These are phyloP conservation scores for Stenogyne calaminthoides DNA, from an alignment of 305 asterid species.

Conservation along the genomic window DNA sequence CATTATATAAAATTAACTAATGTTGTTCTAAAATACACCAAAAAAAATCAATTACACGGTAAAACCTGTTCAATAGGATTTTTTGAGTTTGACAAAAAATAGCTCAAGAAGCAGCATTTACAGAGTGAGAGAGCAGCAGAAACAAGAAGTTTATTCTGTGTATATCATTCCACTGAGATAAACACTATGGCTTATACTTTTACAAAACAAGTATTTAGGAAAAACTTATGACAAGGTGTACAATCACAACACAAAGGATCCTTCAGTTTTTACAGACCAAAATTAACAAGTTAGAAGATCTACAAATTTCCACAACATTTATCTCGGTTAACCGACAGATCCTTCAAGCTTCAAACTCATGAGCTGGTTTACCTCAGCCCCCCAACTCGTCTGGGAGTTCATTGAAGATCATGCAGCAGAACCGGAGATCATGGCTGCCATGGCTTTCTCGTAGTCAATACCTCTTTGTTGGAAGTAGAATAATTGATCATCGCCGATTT, in stretches of 20 bases:
- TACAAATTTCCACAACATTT: conserved; percentile 9
- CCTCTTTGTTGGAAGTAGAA: conserved; percentile 95
- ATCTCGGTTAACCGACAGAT: conserved; percentile 58
- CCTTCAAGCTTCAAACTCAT: conserved; percentile 96
- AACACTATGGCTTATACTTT: conserved; percentile 22
- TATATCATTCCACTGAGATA: conserved; percentile 19
- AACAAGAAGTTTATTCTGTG: conserved; percentile 24
- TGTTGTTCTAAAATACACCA: no score
- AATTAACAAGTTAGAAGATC: conserved; percentile 16
- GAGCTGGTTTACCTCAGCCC: conserved; percentile 86
- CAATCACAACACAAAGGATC: neutral
- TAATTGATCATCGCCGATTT: conserved; percentile 85
- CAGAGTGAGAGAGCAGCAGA: conserved; percentile 1
- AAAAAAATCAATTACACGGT: no score
- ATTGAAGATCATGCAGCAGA: conserved; percentile 75
- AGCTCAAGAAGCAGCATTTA: neutral
- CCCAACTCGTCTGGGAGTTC: conserved; percentile 90
- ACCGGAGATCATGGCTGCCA: conserved; percentile 96
- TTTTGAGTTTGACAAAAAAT: no score
- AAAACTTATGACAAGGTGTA: neutral
- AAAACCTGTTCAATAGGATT: neutral
- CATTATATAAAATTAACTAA: no score
- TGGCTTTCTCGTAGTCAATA: conserved; percentile 85
- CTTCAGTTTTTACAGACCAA: conserved; percentile 14
- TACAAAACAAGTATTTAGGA: conserved; percentile 23